Percentiles rank a stretch among this genome's conserved stretches.
Conservation (phyloP, 176 grass and related monocot genomes). For the Oryza meridionalis region DNA sequence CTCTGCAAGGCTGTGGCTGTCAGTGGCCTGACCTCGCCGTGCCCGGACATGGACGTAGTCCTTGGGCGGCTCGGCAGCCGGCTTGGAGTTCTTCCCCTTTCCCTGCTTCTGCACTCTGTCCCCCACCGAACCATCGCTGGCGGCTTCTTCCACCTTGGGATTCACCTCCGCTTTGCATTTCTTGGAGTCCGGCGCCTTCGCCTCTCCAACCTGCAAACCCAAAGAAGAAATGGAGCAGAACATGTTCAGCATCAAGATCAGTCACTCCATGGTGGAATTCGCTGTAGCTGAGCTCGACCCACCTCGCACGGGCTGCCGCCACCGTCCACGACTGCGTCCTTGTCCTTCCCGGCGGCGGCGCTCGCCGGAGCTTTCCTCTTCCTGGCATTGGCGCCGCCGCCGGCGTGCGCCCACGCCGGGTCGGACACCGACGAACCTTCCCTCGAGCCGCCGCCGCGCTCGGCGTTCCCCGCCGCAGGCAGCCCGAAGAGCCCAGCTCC, state of each 20-base stretch:
- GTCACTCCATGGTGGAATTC: not conserved
- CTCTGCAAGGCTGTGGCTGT: conserved; percentile 95
- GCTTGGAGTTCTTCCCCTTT: conserved; percentile 66
- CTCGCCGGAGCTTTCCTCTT: conserved; percentile 65
- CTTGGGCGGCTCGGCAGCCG: conserved; percentile 56
- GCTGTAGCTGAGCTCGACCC: not conserved
- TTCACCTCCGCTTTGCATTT: conserved; percentile 47
- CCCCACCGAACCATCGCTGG: conserved; percentile 41
- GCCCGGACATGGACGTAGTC: conserved; percentile 97
- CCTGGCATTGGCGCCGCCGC: conserved; percentile 51
- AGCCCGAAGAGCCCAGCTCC: conserved; percentile 12
- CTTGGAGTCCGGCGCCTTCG: conserved; percentile 44
- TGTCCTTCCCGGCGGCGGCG: conserved; percentile 42
- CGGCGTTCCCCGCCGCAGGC: conserved; percentile 21
- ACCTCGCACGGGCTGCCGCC: conserved; percentile 44
- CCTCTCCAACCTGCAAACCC: conserved; percentile 45
- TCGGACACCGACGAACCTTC: conserved; percentile 81
- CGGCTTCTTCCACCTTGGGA: conserved; percentile 54
- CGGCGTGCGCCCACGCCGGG: conserved; percentile 45
- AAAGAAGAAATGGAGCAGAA: not conserved
- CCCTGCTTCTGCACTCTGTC: conserved; percentile 48
- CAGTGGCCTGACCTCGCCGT: conserved; percentile 87
- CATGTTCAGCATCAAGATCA: conserved; percentile 10
- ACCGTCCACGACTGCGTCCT: conserved; percentile 37
- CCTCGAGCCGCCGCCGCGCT: conserved; percentile 39